Evolutionary conservation across 306 rosid genomes (phyloP).

Genomic region (Cucurbita moschata): DNA sequence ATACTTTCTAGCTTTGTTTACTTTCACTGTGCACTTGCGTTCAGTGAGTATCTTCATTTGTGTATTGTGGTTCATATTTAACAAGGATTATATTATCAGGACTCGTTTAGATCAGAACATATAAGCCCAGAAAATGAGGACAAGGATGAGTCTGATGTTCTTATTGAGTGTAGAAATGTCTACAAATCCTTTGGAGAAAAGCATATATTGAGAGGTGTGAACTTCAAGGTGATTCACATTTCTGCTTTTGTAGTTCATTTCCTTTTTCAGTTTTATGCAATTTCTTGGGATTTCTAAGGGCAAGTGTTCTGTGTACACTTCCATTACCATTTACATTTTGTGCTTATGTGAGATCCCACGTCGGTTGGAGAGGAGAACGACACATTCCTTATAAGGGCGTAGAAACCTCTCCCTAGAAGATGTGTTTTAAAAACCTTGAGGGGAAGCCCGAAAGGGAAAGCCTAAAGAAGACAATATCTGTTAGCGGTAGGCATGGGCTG

Average conservation of each 20-base stretch:
- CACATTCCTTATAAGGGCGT: too few species aligned
- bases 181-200: slow-evolving; percentile 90
- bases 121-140: slow-evolving; percentile 29
- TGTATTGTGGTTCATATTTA: not conserved
- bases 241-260: slow-evolving; percentile 3
- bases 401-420: too few species aligned
- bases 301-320: not conserved
- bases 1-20: not conserved
- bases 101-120: slow-evolving; percentile 45
- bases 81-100: slow-evolving; percentile 23
- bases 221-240: slow-evolving; percentile 72
- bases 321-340: not conserved
- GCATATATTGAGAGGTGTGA: slow-evolving; percentile 86
- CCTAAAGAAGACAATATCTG: too few species aligned
- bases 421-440: too few species aligned
- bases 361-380: too few species aligned
- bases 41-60: not conserved
- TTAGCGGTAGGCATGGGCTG: too few species aligned
- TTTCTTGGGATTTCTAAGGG: not conserved
- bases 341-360: not conserved
- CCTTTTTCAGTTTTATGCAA: not conserved
- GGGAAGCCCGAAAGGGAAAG: too few species aligned
- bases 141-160: slow-evolving; percentile 65
- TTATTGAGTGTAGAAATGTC: slow-evolving; percentile 82
- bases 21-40: not conserved